A percentile compares a stretch with the other conserved stretches of the same genome.
These are phyloP conservation scores for Auriscalpium orientale DNA, from an alignment of 768 basidiomycete species.

Conservation along the genomic window DNA sequence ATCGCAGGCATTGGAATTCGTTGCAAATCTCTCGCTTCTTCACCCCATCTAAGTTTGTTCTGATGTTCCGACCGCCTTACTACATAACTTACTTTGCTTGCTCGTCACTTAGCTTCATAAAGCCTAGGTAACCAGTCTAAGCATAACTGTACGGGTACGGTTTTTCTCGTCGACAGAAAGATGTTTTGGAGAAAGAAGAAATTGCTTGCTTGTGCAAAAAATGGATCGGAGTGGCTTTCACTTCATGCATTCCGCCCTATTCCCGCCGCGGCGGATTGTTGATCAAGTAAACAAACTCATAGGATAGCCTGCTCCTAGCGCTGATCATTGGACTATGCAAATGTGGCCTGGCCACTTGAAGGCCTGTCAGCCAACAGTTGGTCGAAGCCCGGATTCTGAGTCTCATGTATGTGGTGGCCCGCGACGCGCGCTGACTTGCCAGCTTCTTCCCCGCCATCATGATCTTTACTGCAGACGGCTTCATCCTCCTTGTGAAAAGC, in stretches of 20 bases:
- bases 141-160: background rate
- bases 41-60: slow-evolving; percentile 4
- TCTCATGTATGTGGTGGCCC: too few species aligned
- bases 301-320: too few species aligned
- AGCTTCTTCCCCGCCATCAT: background rate
- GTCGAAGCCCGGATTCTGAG: too few species aligned
- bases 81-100: too few species aligned
- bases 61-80: background rate
- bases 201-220: background rate
- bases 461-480: background rate
- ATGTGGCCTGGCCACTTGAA: too few species aligned
- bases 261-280: too few species aligned
- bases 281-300: background rate
- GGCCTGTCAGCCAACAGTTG: too few species aligned
- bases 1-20: background rate
- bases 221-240: background rate
- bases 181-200: background rate
- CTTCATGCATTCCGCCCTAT: too few species aligned
- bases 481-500: background rate
- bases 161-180: background rate
- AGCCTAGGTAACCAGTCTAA: too few species aligned
- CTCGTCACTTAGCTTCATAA: too few species aligned
- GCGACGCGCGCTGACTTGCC: too few species aligned
- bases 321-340: too few species aligned
- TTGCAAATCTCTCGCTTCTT: slow-evolving; percentile 8